Base-by-base conservation (phyloP, 495 filamentous ascomycete genomes). In the Neurospora sp. region DNA sequence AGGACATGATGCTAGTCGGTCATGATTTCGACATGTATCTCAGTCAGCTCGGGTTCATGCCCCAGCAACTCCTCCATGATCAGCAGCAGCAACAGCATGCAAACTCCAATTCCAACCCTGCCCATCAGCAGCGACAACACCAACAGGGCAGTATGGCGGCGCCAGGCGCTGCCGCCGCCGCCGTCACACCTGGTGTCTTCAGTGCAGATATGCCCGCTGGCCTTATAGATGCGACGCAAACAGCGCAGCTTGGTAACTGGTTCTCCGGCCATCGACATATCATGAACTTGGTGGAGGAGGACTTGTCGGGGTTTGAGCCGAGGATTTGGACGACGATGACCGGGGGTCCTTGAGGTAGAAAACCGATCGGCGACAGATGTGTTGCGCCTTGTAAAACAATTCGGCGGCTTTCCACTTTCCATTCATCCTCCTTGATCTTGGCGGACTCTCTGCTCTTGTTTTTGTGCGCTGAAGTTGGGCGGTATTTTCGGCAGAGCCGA, bases 221-320 rank as follows among this genome's bases (percentile, higher is more conserved):
- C 6, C 53, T 61, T 61, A 73, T 77, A 20, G 76, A 72, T 53
- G 72, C 76, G 59, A 66, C 69, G 27, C 84, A 86, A 75, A 81
- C 83, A 8, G 78, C 81, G 59, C 85, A 88, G 71, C 75, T 92
- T 11, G 88, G 87, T 27, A 89, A 89, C 74, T 92, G 89, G 90
- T 92, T 89, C 74, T 90, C 88, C 40, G 88, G 89, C 0, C 90
- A 90, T 75, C 86, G 87, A 48, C 87, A 89, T 75, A 88, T 92
- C 81, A 83, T 91, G 82, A 87, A 87, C 0, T 72, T 92, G 72
- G 73, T 91, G 69, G 89, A 91, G 74, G 88, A 88, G 74, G 89
- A 90, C 77, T 68, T 89, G 71, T 86, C 76, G 18, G 77, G 73
- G 18, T 78, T 90, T 48, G 85, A 87, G 73, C 81, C 84, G 14